Conservation (phyloP, 2,329 filamentous ascomycete genomes). For the Paecilomyces formosus region DNA sequence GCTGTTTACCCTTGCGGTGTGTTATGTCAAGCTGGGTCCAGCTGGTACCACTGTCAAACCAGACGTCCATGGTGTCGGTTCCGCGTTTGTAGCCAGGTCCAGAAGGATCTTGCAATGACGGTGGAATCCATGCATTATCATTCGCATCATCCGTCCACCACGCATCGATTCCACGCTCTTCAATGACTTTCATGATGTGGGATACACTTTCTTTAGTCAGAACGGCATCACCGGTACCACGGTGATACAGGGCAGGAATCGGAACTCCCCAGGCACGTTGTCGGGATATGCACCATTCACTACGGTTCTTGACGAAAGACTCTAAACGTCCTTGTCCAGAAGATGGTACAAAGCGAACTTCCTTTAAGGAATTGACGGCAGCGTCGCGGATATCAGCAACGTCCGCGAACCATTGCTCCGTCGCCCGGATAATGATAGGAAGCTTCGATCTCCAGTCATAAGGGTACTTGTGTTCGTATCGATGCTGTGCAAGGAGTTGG, state of each 20-base stretch:
- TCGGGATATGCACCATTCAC: conserved; percentile 96
- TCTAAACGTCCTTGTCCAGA: conserved; percentile 66
- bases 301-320: conserved; percentile 79
- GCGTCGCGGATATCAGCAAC: conserved; percentile 72
- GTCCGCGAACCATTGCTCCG: conserved; percentile 96
- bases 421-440: conserved; percentile 84
- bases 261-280: conserved; percentile 96
- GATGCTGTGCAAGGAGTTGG: conserved; percentile 61
- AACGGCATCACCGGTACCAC: conserved; percentile 61
- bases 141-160: conserved; percentile 84
- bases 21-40: conserved; percentile 56
- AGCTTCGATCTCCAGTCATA: conserved; percentile 97
- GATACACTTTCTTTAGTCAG: conserved; percentile 71
- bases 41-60: conserved; percentile 96
- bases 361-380: conserved; percentile 61
- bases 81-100: conserved; percentile 59
- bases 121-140: conserved; percentile 69
- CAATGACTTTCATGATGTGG: conserved; percentile 75
- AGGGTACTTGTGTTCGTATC: conserved; percentile 84
- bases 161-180: conserved; percentile 72
- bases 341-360: conserved; percentile 72
- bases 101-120: conserved; percentile 46
- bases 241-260: conserved; percentile 80
- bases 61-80: conserved; percentile 96
- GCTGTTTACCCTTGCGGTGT: conserved; percentile 20